These are phyloP conservation scores for Thraustochytrium striatum DNA, from an alignment of 352 stramenopile genomes.

Conservation along the genomic window DNA sequence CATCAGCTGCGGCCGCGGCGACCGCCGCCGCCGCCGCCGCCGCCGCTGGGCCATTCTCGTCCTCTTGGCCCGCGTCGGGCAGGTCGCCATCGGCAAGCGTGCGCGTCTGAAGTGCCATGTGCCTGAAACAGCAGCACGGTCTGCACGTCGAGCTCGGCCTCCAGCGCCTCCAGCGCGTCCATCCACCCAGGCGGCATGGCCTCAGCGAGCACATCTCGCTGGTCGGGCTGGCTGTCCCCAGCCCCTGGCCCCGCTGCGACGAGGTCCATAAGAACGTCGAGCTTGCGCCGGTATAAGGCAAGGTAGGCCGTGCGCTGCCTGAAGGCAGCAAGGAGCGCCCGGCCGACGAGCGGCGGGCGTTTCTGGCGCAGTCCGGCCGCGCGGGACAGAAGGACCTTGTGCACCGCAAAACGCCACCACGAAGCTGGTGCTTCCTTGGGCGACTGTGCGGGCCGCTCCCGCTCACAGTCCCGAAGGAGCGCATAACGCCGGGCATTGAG, in stretches of 20 bases:
- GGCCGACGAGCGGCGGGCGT: not conserved
- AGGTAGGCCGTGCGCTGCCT: not conserved
- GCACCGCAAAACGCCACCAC: not conserved
- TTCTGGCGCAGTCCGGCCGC: not conserved
- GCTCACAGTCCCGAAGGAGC: not conserved
- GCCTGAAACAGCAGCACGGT: slow-evolving; percentile 4
- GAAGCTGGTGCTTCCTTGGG: not conserved
- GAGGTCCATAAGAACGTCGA: too few relatives aligned
- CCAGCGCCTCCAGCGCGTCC: not conserved
- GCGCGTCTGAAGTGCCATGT: not conserved
- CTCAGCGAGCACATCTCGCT: not conserved
- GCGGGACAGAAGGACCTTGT: not conserved
- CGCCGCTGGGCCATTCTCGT: too few relatives aligned
- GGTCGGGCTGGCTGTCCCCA: too few relatives aligned
- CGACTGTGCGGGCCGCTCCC: not conserved
- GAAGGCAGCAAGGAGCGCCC: not conserved
- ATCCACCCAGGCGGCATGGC: not conserved
- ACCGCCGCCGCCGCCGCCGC: too few relatives aligned
- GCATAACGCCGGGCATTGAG: too few relatives aligned
- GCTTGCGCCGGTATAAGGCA: not conserved
- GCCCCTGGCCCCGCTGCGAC: too few relatives aligned
- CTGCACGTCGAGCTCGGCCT: not conserved
- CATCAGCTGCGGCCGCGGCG: too few relatives aligned
- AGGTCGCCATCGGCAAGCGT: too few relatives aligned
- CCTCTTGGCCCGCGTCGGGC: too few relatives aligned